These are phyloP conservation scores for Physcomitrium patens DNA, from an alignment of 225 moss, liverwort and hornwort genomes.

Conservation along the genomic window DNA sequence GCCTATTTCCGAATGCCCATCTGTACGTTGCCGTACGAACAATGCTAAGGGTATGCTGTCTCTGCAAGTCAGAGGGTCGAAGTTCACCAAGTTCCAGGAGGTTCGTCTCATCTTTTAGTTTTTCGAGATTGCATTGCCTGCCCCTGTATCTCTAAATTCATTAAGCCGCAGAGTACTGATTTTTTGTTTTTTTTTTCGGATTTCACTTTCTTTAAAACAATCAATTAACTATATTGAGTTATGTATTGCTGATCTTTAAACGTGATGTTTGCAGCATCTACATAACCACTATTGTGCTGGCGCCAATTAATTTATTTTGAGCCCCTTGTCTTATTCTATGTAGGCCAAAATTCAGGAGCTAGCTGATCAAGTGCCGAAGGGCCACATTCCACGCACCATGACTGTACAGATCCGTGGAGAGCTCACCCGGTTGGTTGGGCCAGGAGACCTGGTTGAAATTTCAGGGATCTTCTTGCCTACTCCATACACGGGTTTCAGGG, in stretches of 20 bases:
- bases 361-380: conserved; percentile 95
- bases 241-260: neutral
- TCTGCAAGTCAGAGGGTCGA: conserved; percentile 96
- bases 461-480: conserved; percentile 94
- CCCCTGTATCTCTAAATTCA: neutral
- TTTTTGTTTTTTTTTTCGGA: conserved; percentile 2
- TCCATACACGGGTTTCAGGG: conserved; percentile 92
- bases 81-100: conserved; percentile 98
- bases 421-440: conserved; percentile 89
- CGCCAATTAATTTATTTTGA: conserved; percentile 11
- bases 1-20: conserved; percentile 90
- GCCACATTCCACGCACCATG: conserved; percentile 93
- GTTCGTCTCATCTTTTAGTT: conserved; percentile 31
- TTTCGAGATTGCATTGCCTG: conserved; percentile 2
- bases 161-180: neutral
- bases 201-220: no score
- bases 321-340: conserved; percentile 10
- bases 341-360: conserved; percentile 99
- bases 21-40: conserved; percentile 75
- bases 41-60: conserved; percentile 78
- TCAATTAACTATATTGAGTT: neutral
- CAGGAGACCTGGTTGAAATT: conserved; percentile 94
- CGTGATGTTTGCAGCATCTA: conserved; percentile 6
- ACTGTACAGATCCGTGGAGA: conserved; percentile 94
- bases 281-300: neutral